These are phyloP conservation scores for Neopestalotiopsis rosae DNA, from an alignment of 2,329 filamentous ascomycete genomes.

Conservation along the genomic window DNA sequence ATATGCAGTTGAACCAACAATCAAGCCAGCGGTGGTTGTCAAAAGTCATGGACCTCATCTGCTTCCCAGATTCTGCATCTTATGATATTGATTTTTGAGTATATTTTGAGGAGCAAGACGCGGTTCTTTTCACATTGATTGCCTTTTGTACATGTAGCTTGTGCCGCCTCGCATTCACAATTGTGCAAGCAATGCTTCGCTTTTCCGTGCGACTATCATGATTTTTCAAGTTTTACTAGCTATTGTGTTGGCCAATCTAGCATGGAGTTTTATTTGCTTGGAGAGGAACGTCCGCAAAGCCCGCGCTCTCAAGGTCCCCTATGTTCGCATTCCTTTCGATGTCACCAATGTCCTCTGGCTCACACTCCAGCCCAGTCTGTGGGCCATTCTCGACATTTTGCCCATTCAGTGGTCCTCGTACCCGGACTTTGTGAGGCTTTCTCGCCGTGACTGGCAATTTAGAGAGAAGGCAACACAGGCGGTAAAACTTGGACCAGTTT, in stretches of 20 bases:
- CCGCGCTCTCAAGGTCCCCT: conserved; percentile 23
- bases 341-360: conserved; percentile 29
- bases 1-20: not conserved
- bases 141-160: no score
- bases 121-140: no score
- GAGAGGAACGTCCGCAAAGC: conserved; percentile 22
- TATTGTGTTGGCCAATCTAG: not conserved
- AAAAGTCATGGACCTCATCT: no score
- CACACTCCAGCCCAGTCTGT: conserved; percentile 27
- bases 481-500: conserved; percentile 27
- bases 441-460: conserved; percentile 30
- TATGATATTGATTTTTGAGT: no score
- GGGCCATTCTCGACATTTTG: conserved; percentile 26
- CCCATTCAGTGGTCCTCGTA: conserved; percentile 29
- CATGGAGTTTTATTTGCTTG: not conserved
- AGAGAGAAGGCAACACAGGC: conserved; percentile 19
- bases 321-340: conserved; percentile 29
- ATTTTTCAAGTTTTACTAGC: not conserved
- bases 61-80: no score
- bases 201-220: not conserved
- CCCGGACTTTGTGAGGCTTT: conserved; percentile 29
- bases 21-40: not conserved
- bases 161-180: no score
- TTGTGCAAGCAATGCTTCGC: not conserved
- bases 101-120: no score